Evolutionary conservation across 352 stramenopile genomes (phyloP).

Genomic region (Phytophthora podocarpi): DNA sequence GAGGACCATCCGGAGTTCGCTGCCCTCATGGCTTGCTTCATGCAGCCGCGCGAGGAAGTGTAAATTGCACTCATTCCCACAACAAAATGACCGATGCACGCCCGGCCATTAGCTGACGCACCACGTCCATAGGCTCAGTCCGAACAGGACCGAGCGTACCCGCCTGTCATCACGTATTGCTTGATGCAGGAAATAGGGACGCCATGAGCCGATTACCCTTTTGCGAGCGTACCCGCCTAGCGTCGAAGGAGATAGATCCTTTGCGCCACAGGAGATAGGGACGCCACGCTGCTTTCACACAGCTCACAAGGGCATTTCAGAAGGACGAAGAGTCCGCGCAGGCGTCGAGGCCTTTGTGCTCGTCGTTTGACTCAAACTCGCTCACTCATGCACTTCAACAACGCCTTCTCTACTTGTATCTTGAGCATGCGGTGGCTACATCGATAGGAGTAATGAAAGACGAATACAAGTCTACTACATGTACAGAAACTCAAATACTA

Average conservation of each 20-base stretch:
- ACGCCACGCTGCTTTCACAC: slow-evolving; percentile 34
- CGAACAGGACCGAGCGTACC: slow-evolving; percentile 29
- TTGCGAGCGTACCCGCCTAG: slow-evolving; percentile 38
- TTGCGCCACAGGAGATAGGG: slow-evolving; percentile 29
- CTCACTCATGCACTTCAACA: background rate
- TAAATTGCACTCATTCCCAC: slow-evolving; percentile 11
- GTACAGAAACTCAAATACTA: slow-evolving; percentile 9
- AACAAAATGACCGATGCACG: slow-evolving; percentile 26
- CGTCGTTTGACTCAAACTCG: slow-evolving; percentile 20
- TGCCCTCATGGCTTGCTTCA: slow-evolving; percentile 33
- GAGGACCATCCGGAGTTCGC: slow-evolving; percentile 37
- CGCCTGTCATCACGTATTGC: slow-evolving; percentile 13
- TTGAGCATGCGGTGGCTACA: slow-evolving; percentile 6
- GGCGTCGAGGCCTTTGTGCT: slow-evolving; percentile 26
- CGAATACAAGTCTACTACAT: slow-evolving; percentile 22
- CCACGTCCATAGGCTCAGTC: slow-evolving; percentile 27
- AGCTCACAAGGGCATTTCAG: slow-evolving; percentile 26
- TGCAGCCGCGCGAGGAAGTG: slow-evolving; percentile 33
- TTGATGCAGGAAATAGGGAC: slow-evolving; percentile 34
- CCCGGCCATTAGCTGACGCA: slow-evolving; percentile 22
- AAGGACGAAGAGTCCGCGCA: slow-evolving; percentile 30
- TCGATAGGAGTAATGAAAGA: slow-evolving; percentile 15
- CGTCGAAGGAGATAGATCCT: slow-evolving; percentile 6
- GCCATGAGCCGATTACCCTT: slow-evolving; percentile 18
- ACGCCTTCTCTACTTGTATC: slow-evolving; percentile 5